Conservation (phyloP, 805 yeast species). For the Saturnispora ahearnii region DNA sequence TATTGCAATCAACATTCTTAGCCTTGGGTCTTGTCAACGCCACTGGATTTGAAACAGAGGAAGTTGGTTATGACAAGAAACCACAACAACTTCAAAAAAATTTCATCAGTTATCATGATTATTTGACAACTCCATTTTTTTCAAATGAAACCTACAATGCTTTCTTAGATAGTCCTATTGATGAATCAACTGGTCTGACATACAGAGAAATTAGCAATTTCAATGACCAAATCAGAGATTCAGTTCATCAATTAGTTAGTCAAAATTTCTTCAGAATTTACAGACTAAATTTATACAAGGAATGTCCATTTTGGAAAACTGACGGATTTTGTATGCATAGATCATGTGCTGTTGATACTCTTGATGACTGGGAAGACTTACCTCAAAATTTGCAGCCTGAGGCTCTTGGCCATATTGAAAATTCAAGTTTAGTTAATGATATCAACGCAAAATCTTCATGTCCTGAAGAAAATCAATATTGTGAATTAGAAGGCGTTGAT, state of each 20-base stretch:
- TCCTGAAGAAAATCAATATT: conserved; percentile 40
- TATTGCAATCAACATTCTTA: background rate
- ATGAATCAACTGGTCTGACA: conserved; percentile 25
- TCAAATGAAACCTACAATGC: conserved; percentile 14
- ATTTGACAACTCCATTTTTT: conserved; percentile 25
- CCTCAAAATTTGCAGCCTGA: conserved; percentile 72
- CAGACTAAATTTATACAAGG: conserved; percentile 70
- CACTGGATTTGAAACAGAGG: background rate
- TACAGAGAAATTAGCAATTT: conserved; percentile 42
- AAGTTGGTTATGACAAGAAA: conserved; percentile 13
- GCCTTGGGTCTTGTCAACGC: background rate
- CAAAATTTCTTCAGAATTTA: conserved; percentile 84
- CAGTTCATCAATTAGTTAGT: conserved; percentile 47
- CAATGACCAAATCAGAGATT: conserved; percentile 45
- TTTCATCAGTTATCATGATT: conserved; percentile 24
- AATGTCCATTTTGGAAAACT: conserved; percentile 83
- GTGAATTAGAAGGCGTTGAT: conserved; percentile 51
- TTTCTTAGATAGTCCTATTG: conserved; percentile 18
- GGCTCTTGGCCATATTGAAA: conserved; percentile 46
- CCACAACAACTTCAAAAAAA: conserved; percentile 11
- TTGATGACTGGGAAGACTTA: conserved; percentile 61
- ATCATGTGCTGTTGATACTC: conserved; percentile 82
- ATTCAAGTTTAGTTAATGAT: conserved; percentile 27
- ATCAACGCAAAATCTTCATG: conserved; percentile 18
- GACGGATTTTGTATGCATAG: conserved; percentile 77